These are phyloP conservation scores for Chaetomium olivaceum DNA, from an alignment of 2,329 filamentous ascomycete genomes.

Conservation along the genomic window DNA sequence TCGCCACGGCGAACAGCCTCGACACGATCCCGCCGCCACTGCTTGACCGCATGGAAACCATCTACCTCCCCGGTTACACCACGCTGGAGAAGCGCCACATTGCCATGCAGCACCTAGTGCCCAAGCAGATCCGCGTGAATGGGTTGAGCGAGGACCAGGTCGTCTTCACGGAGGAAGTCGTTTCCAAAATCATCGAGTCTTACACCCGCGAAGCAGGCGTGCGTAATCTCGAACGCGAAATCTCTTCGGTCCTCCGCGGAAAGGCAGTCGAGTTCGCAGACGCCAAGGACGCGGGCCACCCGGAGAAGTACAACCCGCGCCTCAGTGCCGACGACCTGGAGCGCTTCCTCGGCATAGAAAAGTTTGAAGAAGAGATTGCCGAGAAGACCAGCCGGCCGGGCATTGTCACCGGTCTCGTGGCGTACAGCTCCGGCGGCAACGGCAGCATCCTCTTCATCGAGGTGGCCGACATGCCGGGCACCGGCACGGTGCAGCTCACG, in stretches of 20 bases:
- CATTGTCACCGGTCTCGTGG: slow-evolving; percentile 93
- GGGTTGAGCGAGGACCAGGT: slow-evolving; percentile 78
- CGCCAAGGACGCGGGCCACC: slow-evolving; percentile 71
- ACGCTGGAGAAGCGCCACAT: slow-evolving; percentile 97
- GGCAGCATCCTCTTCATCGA: slow-evolving; percentile 98
- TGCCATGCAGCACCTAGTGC: slow-evolving; percentile 87
- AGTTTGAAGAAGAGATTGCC: slow-evolving; percentile 92
- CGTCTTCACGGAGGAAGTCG: slow-evolving; percentile 74
- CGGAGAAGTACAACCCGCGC: slow-evolving; percentile 69
- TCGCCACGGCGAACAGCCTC: slow-evolving; percentile 91
- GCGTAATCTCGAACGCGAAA: slow-evolving; percentile 91
- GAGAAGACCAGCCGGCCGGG: slow-evolving; percentile 82
- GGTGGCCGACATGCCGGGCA: slow-evolving; percentile 94
- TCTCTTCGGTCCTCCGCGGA: slow-evolving; percentile 88
- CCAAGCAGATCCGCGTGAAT: slow-evolving; percentile 91
- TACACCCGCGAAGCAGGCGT: slow-evolving; percentile 97
- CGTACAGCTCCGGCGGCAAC: slow-evolving; percentile 88
- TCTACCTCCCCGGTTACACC: slow-evolving; percentile 90
- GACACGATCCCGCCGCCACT: slow-evolving; percentile 94
- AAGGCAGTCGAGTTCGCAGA: slow-evolving; percentile 96
- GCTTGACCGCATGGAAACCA: slow-evolving; percentile 95
- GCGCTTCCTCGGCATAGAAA: slow-evolving; percentile 86
- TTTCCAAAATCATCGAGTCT: slow-evolving; percentile 92
- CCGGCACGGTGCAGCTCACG: slow-evolving; percentile 88
- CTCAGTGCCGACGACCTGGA: slow-evolving; percentile 82